A percentile compares a stretch with the other conserved stretches of the same genome.
phyloP scores from a whole-genome alignment of 768 basidiomycete genomes.

The Dioszegia aurantiaca region DNA sequence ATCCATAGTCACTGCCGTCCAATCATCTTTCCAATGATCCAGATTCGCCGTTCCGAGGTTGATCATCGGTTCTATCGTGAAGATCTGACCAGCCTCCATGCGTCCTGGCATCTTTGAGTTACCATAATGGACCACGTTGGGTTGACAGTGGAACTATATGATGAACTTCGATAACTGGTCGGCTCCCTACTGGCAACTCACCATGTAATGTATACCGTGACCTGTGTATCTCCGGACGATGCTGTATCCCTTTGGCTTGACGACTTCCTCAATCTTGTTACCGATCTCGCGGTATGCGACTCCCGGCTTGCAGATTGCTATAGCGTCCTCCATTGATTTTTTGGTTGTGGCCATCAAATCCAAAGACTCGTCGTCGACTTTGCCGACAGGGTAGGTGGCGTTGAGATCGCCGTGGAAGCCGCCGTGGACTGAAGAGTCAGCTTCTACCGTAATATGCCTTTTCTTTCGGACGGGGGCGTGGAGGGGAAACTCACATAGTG shows the following conservation, averaged over 20 bases:
- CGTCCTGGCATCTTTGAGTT: conserved; percentile 88
- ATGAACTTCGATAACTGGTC: not conserved
- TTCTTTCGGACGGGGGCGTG: not conserved
- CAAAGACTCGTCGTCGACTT: conserved; percentile 67
- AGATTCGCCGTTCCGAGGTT: conserved; percentile 66
- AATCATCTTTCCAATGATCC: conserved; percentile 74
- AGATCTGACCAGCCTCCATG: conserved; percentile 74
- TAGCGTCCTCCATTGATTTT: conserved; percentile 79
- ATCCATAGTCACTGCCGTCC: conserved; percentile 92
- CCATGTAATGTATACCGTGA: conserved; percentile 74
- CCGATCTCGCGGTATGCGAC: conserved; percentile 59
- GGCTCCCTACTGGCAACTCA: conserved; percentile 21
- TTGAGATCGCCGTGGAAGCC: conserved; percentile 92
- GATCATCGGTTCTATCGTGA: conserved; percentile 76
- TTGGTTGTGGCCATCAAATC: conserved; percentile 80
- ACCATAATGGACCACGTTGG: conserved; percentile 91
- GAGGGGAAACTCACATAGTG: conserved; percentile 43
- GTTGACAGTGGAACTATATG: conserved; percentile 69
- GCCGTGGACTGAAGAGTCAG: conserved; percentile 42
- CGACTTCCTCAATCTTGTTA: conserved; percentile 67
- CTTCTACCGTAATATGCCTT: not conserved
- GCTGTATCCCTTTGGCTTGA: conserved; percentile 77
- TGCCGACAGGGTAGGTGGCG: conserved; percentile 72
- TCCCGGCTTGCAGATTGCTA: conserved; percentile 90
- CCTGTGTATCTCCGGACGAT: conserved; percentile 89